Evolutionary conservation across 495 filamentous ascomycete species (phyloP).

Genomic region (Darksidea phi): DNA sequence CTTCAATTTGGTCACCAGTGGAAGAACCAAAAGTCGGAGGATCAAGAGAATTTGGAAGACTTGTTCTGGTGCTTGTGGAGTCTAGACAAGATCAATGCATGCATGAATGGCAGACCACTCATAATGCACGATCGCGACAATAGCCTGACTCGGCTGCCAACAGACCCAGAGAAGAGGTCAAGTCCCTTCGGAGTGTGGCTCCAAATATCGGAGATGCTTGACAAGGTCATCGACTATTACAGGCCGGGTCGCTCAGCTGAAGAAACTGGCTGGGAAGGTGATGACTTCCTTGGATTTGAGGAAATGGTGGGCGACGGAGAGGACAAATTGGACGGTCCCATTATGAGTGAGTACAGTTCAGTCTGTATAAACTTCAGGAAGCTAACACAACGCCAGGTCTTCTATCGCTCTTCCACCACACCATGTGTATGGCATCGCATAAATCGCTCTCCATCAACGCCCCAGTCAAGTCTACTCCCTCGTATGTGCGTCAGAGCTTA

Average conservation of each 20-base stretch:
- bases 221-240: slow-evolving; percentile 67
- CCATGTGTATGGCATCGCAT: slow-evolving; percentile 62
- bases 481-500: slow-evolving; percentile 61
- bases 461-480: slow-evolving; percentile 48
- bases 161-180: slow-evolving; percentile 30
- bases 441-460: slow-evolving; percentile 46
- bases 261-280: slow-evolving; percentile 51
- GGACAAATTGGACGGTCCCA: slow-evolving; percentile 33
- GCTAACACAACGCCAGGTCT: slow-evolving; percentile 47
- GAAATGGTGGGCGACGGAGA: slow-evolving; percentile 54
- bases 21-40: slow-evolving; percentile 37
- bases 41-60: slow-evolving; percentile 45
- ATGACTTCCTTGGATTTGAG: slow-evolving; percentile 65
- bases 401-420: slow-evolving; percentile 68
- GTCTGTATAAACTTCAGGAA: slow-evolving; percentile 27
- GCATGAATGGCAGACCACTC: slow-evolving; percentile 63
- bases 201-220: slow-evolving; percentile 55
- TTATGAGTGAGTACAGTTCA: slow-evolving; percentile 46
- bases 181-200: slow-evolving; percentile 56
- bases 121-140: slow-evolving; percentile 66
- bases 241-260: slow-evolving; percentile 50
- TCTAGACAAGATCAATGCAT: slow-evolving; percentile 62
- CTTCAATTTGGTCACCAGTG: slow-evolving; percentile 56
- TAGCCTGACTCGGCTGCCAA: slow-evolving; percentile 41
- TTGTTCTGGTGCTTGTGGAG: slow-evolving; percentile 70